phyloP scores from a whole-genome alignment of 495 filamentous ascomycete species.

The Diplogelasinospora grovesii region DNA sequence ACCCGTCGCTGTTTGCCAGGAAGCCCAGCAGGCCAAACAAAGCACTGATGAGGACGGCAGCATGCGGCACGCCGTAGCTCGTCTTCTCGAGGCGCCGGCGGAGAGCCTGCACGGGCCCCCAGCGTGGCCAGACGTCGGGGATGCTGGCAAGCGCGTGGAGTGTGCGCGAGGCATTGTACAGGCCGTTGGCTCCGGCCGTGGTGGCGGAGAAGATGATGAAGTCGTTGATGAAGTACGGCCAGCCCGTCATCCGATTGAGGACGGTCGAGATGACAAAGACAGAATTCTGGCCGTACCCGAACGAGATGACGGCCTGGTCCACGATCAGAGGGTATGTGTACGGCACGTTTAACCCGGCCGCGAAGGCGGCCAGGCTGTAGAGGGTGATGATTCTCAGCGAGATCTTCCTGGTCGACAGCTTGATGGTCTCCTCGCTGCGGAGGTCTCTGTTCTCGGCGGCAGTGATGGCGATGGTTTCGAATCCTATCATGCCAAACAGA shows the following conservation, averaged over 20 bases:
- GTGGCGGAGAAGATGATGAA: constrained; percentile 44
- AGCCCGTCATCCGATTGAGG: constrained; percentile 32
- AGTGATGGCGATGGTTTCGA: constrained; percentile 42
- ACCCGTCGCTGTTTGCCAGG: too few relatives aligned
- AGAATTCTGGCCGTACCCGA: constrained; percentile 34
- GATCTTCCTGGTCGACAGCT: constrained; percentile 44
- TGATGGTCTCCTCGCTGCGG: constrained; percentile 42
- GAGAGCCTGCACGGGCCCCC: too few relatives aligned
- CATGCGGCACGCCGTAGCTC: too few relatives aligned
- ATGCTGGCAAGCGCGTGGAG: too few relatives aligned
- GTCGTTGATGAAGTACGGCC: constrained; percentile 42
- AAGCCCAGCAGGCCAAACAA: too few relatives aligned
- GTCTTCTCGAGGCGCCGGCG: too few relatives aligned
- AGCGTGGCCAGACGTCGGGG: too few relatives aligned
- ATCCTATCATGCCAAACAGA: constrained; percentile 47
- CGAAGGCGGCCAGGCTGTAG: constrained; percentile 36
- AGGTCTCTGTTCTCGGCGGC: constrained; percentile 42
- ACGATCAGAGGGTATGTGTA: constrained; percentile 39
- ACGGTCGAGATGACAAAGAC: constrained; percentile 42
- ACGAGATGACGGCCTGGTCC: constrained; percentile 32
- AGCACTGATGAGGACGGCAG: too few relatives aligned
- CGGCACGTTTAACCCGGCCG: constrained; percentile 39
- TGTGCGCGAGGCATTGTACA: constrained; percentile 41
- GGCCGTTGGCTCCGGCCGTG: constrained; percentile 39
- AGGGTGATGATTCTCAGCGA: constrained; percentile 39